A percentile compares a stretch with the other conserved stretches of the same genome.
Evolutionary conservation across 2,329 filamentous ascomycete species (phyloP).

Genomic region (Pseudocercospora crystallina): DNA sequence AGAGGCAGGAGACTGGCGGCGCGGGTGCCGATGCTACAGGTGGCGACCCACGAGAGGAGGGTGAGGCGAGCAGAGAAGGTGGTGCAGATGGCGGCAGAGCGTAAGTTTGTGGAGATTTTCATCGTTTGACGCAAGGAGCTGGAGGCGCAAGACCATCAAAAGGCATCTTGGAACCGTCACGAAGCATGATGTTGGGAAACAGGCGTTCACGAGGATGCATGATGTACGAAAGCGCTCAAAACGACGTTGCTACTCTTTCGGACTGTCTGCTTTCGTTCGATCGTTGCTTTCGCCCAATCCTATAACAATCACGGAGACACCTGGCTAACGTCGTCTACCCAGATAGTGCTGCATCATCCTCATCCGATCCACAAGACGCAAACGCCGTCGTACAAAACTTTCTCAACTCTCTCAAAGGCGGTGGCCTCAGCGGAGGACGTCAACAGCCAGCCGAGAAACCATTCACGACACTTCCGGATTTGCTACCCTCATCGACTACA

Average conservation of each 20-base stretch:
- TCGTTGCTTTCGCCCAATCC: neutral
- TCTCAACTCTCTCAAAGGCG: constrained; percentile 73
- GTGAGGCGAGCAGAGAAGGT: constrained; percentile 81
- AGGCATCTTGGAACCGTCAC: neutral
- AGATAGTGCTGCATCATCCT: constrained; percentile 23
- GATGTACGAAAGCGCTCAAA: constrained; percentile 18
- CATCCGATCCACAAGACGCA: constrained; percentile 61
- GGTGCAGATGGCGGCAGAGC: constrained; percentile 97
- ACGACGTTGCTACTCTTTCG: constrained; percentile 14
- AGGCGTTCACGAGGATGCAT: constrained; percentile 9
- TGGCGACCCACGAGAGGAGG: constrained; percentile 87
- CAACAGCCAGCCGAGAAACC: constrained; percentile 58
- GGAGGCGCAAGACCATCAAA: constrained; percentile 5
- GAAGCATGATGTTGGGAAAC: neutral
- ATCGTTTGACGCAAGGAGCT: constrained; percentile 8
- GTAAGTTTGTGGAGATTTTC: constrained; percentile 67
- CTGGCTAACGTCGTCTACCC: constrained; percentile 16
- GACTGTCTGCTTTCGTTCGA: constrained; percentile 7
- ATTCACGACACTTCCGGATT: constrained; percentile 82
- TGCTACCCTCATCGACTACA: constrained; percentile 75
- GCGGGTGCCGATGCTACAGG: constrained; percentile 85
- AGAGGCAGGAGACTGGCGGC: constrained; percentile 68
- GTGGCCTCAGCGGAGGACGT: constrained; percentile 40
- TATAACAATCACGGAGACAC: neutral
- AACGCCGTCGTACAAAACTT: constrained; percentile 83